A percentile compares a stretch with the other conserved stretches of the same genome.
Conservation (phyloP, 768 basidiomycete species). For the Pulveroboletus frians region DNA sequence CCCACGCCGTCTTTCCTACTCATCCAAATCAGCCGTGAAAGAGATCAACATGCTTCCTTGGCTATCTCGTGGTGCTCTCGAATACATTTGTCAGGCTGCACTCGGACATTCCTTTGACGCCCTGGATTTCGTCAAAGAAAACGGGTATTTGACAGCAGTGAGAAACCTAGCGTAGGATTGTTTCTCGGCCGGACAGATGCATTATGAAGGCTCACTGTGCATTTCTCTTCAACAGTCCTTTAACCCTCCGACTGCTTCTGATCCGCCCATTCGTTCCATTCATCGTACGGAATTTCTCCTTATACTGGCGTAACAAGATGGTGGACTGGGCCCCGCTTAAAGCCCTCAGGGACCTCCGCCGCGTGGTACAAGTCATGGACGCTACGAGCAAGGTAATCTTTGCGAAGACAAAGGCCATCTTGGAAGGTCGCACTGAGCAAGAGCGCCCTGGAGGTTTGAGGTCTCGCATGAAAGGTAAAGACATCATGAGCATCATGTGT, state of each 20-base stretch:
- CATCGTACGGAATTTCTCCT: conserved; percentile 26
- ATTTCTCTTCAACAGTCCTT: conserved; percentile 17
- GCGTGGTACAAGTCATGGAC: conserved; percentile 29
- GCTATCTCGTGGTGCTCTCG: conserved; percentile 32
- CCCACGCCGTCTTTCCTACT: not conserved
- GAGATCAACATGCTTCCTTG: conserved; percentile 34
- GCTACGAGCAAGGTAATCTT: conserved; percentile 25
- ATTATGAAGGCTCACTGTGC: not conserved
- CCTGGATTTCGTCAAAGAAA: conserved; percentile 21
- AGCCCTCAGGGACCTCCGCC: conserved; percentile 24
- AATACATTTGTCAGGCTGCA: conserved; percentile 32
- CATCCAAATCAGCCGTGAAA: conserved; percentile 12
- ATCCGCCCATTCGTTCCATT: conserved; percentile 31
- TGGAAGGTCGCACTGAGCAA: conserved; percentile 8
- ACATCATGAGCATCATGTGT: conserved; percentile 41
- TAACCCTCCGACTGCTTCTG: conserved; percentile 22
- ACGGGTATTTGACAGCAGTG: conserved; percentile 29
- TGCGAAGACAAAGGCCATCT: conserved; percentile 26
- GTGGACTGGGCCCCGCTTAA: conserved; percentile 30
- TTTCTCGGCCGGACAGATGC: not conserved
- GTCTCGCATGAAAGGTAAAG: conserved; percentile 22
- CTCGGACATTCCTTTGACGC: conserved; percentile 33
- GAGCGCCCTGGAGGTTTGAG: conserved; percentile 6
- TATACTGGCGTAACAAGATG: conserved; percentile 30
- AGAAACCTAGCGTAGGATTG: conserved; percentile 27